These are phyloP conservation scores for Cytospora piceicola DNA, from an alignment of 2,329 filamentous ascomycete genomes.

Conservation along the genomic window DNA sequence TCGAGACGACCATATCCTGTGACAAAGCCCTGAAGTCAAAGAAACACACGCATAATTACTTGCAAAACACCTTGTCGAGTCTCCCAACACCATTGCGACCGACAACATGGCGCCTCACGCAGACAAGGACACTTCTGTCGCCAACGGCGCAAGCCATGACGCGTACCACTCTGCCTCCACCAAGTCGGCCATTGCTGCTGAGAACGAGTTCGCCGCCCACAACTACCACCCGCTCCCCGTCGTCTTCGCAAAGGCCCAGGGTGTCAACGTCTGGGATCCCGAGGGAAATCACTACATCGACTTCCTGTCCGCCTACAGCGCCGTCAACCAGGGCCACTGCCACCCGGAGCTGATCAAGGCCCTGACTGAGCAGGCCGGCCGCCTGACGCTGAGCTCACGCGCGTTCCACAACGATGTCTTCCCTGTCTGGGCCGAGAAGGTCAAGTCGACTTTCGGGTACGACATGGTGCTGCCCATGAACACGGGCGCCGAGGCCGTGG, in stretches of 20 bases:
- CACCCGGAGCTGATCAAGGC: slow-evolving; percentile 95
- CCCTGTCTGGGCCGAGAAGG: slow-evolving; percentile 91
- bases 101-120: slow-evolving; percentile 63
- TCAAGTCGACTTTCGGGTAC: slow-evolving; percentile 86
- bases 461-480: slow-evolving; percentile 99
- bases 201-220: slow-evolving; percentile 88
- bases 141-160: slow-evolving; percentile 41
- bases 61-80: neutral
- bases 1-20: neutral
- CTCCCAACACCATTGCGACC: slow-evolving; percentile 30
- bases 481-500: slow-evolving; percentile 93
- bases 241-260: slow-evolving; percentile 84
- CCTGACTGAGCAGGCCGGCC: slow-evolving; percentile 83
- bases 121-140: slow-evolving; percentile 44
- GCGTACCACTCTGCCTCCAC: slow-evolving; percentile 77
- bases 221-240: slow-evolving; percentile 98
- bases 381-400: slow-evolving; percentile 87
- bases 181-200: slow-evolving; percentile 75
- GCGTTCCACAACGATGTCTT: slow-evolving; percentile 99
- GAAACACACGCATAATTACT: neutral
- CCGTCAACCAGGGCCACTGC: slow-evolving; percentile 97
- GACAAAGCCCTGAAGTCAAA: neutral
- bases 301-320: slow-evolving; percentile 96
- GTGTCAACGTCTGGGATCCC: slow-evolving; percentile 93
- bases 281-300: slow-evolving; percentile 95